These are phyloP conservation scores for Blastobotrys aristatus DNA, from an alignment of 1,139 yeast species.

Conservation along the genomic window DNA sequence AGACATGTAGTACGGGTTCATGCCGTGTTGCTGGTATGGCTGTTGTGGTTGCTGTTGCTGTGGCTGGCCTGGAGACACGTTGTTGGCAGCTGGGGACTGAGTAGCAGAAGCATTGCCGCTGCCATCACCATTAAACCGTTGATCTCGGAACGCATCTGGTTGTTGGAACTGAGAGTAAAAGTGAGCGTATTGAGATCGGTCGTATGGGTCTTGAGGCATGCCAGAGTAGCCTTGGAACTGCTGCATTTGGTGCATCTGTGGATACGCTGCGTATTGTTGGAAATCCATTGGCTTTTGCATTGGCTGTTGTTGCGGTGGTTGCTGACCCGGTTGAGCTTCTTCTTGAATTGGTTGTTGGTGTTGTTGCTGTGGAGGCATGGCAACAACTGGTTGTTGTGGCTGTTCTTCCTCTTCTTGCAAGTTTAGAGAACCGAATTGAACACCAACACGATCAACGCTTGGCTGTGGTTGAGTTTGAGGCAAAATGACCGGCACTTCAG, in stretches of 20 bases:
- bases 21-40: constrained; percentile 18
- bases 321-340: constrained; percentile 19
- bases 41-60: neutral
- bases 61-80: constrained; percentile 17
- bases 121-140: constrained; percentile 8
- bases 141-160: constrained; percentile 10
- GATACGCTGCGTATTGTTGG: constrained; percentile 27
- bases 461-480: constrained; percentile 44
- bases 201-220: constrained; percentile 20
- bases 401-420: constrained; percentile 34
- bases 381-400: constrained; percentile 19
- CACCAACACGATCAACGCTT: constrained; percentile 56
- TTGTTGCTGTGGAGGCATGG: constrained; percentile 17
- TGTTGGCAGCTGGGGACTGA: constrained; percentile 23
- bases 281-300: constrained; percentile 25
- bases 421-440: constrained; percentile 63
- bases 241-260: constrained; percentile 25
- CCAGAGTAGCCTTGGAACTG: constrained; percentile 20
- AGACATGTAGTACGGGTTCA: constrained; percentile 29
- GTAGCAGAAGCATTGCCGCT: constrained; percentile 23
- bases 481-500: constrained; percentile 59
- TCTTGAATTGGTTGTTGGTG: constrained; percentile 20
- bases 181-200: constrained; percentile 17
- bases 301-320: constrained; percentile 16
- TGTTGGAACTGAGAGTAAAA: constrained; percentile 21